phyloP scores from a whole-genome alignment of 1,284 basidiomycete species.

The Microbotryomycetes sp. region DNA sequence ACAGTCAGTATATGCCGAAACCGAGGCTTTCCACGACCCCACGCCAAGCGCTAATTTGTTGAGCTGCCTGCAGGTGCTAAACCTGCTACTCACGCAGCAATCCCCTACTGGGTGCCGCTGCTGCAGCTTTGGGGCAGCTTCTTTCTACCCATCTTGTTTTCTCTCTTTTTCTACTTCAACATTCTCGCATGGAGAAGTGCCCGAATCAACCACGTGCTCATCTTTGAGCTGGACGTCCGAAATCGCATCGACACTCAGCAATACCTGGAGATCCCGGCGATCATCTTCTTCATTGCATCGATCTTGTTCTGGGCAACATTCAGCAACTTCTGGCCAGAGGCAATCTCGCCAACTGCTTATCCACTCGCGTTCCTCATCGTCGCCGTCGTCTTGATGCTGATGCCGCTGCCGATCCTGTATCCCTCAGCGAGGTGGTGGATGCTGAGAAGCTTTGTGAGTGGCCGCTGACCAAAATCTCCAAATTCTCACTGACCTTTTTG shows the following conservation, averaged over 20 bases:
- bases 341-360: conserved; percentile 52
- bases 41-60: neutral
- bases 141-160: conserved; percentile 68
- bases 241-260: conserved; percentile 70
- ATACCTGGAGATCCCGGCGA: conserved; percentile 58
- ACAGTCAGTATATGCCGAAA: conserved; percentile 40
- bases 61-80: conserved; percentile 47
- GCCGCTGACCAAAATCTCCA: neutral
- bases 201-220: conserved; percentile 59
- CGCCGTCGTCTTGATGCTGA: conserved; percentile 56
- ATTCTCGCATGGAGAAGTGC: conserved; percentile 66
- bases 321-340: conserved; percentile 32
- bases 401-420: conserved; percentile 66
- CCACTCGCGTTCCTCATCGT: conserved; percentile 77
- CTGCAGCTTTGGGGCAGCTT: conserved; percentile 75
- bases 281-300: conserved; percentile 24
- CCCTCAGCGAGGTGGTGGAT: conserved; percentile 30
- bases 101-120: conserved; percentile 67
- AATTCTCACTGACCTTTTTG: neutral
- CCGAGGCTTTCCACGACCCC: neutral
- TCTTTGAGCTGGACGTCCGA: conserved; percentile 54
- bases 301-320: conserved; percentile 31
- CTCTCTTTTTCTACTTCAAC: conserved; percentile 69
- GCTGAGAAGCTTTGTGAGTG: conserved; percentile 14
- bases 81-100: conserved; percentile 51